Base-by-base conservation (phyloP, 345 rosid species). In the Lumnitzera littorea region DNA sequence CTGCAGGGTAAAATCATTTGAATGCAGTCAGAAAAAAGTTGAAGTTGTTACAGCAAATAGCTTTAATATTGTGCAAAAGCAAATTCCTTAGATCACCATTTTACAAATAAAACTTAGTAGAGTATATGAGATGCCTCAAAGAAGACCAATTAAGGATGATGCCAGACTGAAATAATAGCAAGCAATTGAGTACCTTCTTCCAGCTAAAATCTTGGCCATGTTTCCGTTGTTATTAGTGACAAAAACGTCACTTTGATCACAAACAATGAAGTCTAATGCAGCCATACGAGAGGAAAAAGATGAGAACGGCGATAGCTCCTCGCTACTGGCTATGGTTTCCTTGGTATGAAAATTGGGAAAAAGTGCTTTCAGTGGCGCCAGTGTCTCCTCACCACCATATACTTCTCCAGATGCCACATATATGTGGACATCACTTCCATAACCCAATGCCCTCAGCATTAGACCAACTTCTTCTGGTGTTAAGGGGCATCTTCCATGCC, bases 201-300 rank as follows among this genome's bases (percentile, higher is more conserved):
- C 98, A 61, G 98, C 96, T 74, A 92, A 76, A 31, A 92, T 92
- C 70, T 80, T 78, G 52, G 91, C 98, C 98, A 89, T 92, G 87
- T 92, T 92, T 17, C 96, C 98, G 46, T 92, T 92, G 74, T 92
- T 92, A 85, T 92, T 92, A 67, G 96, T 78, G 72, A 86, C 88
- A 67, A 87, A 92, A 56, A 89, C 96, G 62, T 87, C 86, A 63
- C 96, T 92, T 75, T 87, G 88, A 60, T 92, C 98, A 36, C 94
- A 92, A 55, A 92, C 98, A 48, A 81, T 82, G 75, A 84, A 92
- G 74, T 92, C 98, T 55, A 92, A 77, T 46, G 97, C 97, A 70
- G 98, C 98, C 97, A 87, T 84, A 43, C 89, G 95, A 46, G 96
- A 88, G 2, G 98, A 89, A 75, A 81, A 87, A 11, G 83, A 57